Conservation (phyloP, 2,329 filamentous ascomycete species). For the Fusarium sp. region DNA sequence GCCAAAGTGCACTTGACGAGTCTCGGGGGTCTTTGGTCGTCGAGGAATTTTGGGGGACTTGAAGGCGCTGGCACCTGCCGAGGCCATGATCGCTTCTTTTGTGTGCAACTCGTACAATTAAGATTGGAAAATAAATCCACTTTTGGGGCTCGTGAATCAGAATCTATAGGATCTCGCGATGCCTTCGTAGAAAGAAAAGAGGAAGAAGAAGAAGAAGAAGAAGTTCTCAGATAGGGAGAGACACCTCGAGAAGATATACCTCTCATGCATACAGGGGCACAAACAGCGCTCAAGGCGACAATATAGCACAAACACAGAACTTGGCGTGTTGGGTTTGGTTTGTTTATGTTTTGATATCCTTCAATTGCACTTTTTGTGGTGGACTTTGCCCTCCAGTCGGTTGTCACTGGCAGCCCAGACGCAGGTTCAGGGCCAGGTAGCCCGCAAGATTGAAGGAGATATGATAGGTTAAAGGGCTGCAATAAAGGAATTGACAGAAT, state of each 20-base stretch:
- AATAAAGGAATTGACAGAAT: not conserved
- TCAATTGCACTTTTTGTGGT: not conserved
- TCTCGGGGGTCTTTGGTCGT: conserved; percentile 40
- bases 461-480: not conserved
- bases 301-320: not conserved
- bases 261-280: not conserved
- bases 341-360: not conserved
- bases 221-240: not conserved
- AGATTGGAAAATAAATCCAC: not conserved
- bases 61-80: conserved; percentile 37
- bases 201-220: not conserved
- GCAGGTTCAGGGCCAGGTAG: not conserved
- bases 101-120: conserved; percentile 6
- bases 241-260: not conserved
- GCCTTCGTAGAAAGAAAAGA: not conserved
- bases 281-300: not conserved
- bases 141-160: conserved; percentile 17
- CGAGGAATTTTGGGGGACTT: conserved; percentile 46
- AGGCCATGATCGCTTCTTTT: conserved; percentile 37
- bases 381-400: not conserved
- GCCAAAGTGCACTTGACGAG: conserved; percentile 48
- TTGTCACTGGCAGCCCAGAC: conserved; percentile 10
- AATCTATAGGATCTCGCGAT: not conserved
- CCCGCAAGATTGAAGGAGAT: not conserved
- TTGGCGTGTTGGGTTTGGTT: not conserved